These are phyloP conservation scores for Schizosaccharomyces versatilis DNA, from an alignment of 1,139 yeast genomes.

Conservation along the genomic window DNA sequence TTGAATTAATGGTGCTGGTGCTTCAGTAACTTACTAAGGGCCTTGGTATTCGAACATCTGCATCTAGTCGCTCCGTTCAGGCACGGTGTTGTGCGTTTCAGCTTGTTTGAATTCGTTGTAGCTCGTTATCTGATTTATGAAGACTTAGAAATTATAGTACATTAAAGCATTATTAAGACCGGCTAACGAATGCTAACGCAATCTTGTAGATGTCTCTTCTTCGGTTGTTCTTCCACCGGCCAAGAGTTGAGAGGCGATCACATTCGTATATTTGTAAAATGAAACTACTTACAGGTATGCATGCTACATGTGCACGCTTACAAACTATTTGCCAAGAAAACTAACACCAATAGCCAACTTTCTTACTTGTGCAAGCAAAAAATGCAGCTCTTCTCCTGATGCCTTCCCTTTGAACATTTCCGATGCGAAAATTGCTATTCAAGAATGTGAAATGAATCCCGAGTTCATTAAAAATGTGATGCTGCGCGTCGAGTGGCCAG, in stretches of 20 bases:
- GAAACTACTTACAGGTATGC: constrained; percentile 5
- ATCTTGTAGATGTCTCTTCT: too few relatives aligned
- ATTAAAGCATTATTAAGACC: background rate
- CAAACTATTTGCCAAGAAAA: background rate
- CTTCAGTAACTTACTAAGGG: background rate
- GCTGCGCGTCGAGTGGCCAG: constrained; percentile 74
- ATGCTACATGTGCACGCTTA: background rate
- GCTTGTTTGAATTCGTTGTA: too few relatives aligned
- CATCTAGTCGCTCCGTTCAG: too few relatives aligned
- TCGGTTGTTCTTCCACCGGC: too few relatives aligned
- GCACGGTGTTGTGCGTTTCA: too few relatives aligned
- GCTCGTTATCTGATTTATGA: too few relatives aligned
- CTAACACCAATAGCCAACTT: constrained; percentile 52
- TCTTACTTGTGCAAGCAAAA: constrained; percentile 74
- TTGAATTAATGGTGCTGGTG: background rate
- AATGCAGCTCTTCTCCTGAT: constrained; percentile 50
- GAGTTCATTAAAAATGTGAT: constrained; percentile 58
- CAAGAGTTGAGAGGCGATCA: too few relatives aligned
- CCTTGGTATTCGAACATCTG: too few relatives aligned
- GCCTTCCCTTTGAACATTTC: constrained; percentile 63
- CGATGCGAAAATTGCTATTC: constrained; percentile 52
- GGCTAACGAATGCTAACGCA: background rate
- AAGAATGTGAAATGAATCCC: constrained; percentile 65
- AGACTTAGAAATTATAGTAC: too few relatives aligned
- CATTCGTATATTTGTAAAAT: background rate